Evolutionary conservation across 768 basidiomycete species (phyloP).

Genomic region (Russula sp.): DNA sequence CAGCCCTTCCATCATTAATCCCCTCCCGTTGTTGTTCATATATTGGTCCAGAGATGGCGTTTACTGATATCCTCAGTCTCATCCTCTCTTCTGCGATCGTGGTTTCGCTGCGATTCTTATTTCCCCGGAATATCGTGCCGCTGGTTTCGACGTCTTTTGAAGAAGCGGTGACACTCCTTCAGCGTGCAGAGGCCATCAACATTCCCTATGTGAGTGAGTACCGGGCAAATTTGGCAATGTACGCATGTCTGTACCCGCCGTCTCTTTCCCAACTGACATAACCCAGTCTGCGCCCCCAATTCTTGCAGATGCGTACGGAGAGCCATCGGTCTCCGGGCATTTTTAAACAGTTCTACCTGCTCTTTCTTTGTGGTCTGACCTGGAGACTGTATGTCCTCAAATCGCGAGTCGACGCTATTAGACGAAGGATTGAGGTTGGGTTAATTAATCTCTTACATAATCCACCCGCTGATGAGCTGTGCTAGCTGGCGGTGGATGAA

Average conservation of each 20-base stretch:
- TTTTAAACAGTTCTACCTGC: constrained; percentile 3
- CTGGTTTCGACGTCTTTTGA: neutral
- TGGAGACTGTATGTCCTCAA: constrained; percentile 8
- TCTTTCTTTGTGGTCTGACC: neutral
- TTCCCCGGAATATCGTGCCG: neutral
- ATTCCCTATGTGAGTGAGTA: neutral
- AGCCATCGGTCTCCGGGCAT: constrained; percentile 1
- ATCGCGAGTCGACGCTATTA: neutral
- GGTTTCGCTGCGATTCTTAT: neutral
- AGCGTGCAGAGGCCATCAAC: neutral
- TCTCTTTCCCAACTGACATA: neutral
- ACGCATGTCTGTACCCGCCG: neutral
- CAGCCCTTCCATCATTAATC: no score
- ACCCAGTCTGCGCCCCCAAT: neutral
- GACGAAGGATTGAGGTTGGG: neutral
- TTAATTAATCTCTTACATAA: no score
- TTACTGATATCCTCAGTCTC: neutral
- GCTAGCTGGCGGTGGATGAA: constrained; percentile 3
- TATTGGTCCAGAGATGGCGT: neutral
- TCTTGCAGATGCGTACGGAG: neutral
- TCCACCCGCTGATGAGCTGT: neutral
- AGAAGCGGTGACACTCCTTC: neutral
- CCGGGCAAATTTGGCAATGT: neutral
- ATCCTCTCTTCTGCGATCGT: neutral
- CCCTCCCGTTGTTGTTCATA: no score